Evolutionary conservation across 148 eudicot genomes (phyloP).

Genomic region (Rhododendron molle): DNA sequence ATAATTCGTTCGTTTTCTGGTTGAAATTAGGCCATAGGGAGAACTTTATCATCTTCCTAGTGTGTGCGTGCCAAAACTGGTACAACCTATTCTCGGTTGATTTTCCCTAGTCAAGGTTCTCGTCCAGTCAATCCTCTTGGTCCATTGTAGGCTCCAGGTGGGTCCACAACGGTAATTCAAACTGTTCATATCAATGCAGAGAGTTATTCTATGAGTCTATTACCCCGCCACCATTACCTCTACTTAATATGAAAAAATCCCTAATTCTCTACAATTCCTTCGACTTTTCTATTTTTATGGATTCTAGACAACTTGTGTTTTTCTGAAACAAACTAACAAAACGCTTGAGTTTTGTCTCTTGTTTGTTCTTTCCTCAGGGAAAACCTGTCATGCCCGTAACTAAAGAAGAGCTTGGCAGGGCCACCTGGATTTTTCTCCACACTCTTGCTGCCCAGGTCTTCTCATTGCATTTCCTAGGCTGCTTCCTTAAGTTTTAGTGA

Average conservation of each 20-base stretch:
- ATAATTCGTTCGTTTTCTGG: not conserved
- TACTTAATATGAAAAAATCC: not conserved
- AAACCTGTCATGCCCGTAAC: constrained; percentile 50
- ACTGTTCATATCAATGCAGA: too few species aligned
- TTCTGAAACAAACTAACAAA: not conserved
- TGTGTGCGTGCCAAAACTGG: not conserved
- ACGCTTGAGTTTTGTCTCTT: not conserved
- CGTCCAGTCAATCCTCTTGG: too few species aligned
- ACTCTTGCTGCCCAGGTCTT: constrained; percentile 92
- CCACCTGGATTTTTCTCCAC: constrained; percentile 95
- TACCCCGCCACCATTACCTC: not conserved
- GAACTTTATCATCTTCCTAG: not conserved
- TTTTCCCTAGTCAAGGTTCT: too few species aligned
- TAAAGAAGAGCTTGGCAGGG: constrained; percentile 87
- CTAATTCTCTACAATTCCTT: not conserved
- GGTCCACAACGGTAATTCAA: too few species aligned
- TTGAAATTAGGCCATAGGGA: not conserved
- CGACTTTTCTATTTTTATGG: not conserved
- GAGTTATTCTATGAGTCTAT: not conserved
- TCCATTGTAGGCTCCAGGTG: too few species aligned
- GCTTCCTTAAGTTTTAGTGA: not conserved
- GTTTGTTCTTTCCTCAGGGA: constrained; percentile 32
- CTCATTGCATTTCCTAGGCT: constrained; percentile 6
- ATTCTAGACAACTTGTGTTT: not conserved
- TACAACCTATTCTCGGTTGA: not conserved